Conservation (phyloP, 495 filamentous ascomycete genomes). For the Penicillium paradoxum region DNA sequence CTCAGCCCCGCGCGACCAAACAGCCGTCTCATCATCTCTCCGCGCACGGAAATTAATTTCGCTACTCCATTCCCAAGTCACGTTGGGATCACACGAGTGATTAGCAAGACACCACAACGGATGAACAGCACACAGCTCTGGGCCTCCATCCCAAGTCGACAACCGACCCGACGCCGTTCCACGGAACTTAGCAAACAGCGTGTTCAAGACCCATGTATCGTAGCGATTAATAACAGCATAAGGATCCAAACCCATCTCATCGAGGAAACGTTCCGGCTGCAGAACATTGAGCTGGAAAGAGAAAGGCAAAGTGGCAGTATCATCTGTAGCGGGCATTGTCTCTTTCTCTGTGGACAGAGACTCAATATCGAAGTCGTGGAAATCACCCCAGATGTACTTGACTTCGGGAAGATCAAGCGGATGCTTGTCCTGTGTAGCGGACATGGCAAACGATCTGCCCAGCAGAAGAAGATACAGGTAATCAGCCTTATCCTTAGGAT, state of each 20-base stretch:
- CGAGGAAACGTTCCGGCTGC: slow-evolving; percentile 74
- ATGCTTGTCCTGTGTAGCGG: slow-evolving; percentile 73
- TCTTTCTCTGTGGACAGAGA: not conserved
- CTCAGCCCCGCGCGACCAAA: slow-evolving; percentile 35
- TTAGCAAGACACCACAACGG: slow-evolving; percentile 79
- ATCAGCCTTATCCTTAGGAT: slow-evolving; percentile 62
- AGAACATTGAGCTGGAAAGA: slow-evolving; percentile 82
- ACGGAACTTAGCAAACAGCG: slow-evolving; percentile 86
- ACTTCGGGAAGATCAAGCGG: slow-evolving; percentile 79
- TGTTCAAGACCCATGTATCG: slow-evolving; percentile 93
- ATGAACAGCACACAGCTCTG: slow-evolving; percentile 75
- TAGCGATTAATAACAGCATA: slow-evolving; percentile 60
- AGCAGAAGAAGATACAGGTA: slow-evolving; percentile 76
- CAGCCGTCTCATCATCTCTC: slow-evolving; percentile 37
- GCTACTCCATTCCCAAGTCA: slow-evolving; percentile 89
- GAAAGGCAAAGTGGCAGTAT: slow-evolving; percentile 63
- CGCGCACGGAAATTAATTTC: slow-evolving; percentile 65
- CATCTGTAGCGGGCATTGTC: not conserved
- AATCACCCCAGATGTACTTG: slow-evolving; percentile 95
- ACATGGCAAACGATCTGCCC: slow-evolving; percentile 76
- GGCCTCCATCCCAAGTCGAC: slow-evolving; percentile 63
- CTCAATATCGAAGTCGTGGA: slow-evolving; percentile 34
- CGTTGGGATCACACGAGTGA: slow-evolving; percentile 91
- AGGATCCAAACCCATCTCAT: slow-evolving; percentile 86
- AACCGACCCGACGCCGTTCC: slow-evolving; percentile 84